Conservation (phyloP, 495 filamentous ascomycete genomes). For the Xylaria longipes region DNA sequence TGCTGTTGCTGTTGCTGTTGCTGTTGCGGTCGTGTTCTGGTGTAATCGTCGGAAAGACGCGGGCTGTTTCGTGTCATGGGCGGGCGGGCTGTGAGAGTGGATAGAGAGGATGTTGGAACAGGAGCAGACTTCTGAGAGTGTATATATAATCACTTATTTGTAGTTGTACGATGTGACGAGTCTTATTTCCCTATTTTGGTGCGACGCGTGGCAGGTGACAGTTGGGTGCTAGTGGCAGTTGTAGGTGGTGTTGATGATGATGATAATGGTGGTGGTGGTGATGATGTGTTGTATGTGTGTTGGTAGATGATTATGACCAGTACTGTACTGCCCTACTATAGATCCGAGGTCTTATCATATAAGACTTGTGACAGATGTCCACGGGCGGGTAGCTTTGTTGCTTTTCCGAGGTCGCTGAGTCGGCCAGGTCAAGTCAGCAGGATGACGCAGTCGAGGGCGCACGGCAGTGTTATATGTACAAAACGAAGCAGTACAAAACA, state of each 20-base stretch:
- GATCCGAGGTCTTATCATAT: slow-evolving; percentile 1
- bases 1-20: neutral
- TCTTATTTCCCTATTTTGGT: neutral
- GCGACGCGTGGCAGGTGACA: slow-evolving; percentile 27
- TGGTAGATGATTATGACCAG: slow-evolving; percentile 17
- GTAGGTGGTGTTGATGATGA: neutral
- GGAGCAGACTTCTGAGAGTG: neutral
- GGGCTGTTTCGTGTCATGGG: slow-evolving; percentile 41
- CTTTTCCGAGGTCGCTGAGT: neutral
- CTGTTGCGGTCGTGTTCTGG: slow-evolving; percentile 27
- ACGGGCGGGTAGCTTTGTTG: neutral
- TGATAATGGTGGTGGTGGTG: neutral
- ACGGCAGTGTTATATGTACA: slow-evolving; percentile 19
- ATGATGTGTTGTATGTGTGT: neutral
- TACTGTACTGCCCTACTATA: slow-evolving; percentile 4
- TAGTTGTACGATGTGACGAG: slow-evolving; percentile 4
- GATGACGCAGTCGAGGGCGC: slow-evolving; percentile 23
- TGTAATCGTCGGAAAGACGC: slow-evolving; percentile 38
- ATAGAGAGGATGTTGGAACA: neutral
- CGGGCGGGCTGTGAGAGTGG: neutral
- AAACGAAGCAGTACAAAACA: neutral
- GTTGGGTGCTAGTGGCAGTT: slow-evolving; percentile 15
- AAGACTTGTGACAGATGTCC: slow-evolving; percentile 6
- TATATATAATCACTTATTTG: neutral
- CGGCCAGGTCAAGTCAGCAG: slow-evolving; percentile 1